phyloP scores from a whole-genome alignment of 352 stramenopile genomes.

The Pythium insidiosum region DNA sequence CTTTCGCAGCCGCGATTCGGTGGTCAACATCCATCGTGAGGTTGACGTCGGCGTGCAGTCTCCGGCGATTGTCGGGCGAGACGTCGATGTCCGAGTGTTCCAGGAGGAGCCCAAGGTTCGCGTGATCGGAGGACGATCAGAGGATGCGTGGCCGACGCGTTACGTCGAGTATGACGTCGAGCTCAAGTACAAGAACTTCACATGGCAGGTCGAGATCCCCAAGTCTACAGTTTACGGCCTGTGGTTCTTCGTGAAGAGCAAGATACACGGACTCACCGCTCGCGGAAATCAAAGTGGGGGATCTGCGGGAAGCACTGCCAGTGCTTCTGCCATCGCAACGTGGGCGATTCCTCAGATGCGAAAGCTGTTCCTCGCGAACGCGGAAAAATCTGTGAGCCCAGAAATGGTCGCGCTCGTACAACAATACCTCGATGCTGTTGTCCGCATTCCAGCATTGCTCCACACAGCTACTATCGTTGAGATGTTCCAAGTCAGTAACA shows the following conservation, averaged over 20 bases:
- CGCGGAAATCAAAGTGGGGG: conserved; percentile 6
- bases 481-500: conserved; percentile 79
- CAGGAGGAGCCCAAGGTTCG: conserved; percentile 48
- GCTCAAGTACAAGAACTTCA: conserved; percentile 71
- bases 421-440: conserved; percentile 57
- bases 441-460: conserved; percentile 53
- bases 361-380: conserved; percentile 72
- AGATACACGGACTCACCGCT: conserved; percentile 39
- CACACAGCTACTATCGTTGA: conserved; percentile 64
- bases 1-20: conserved; percentile 33
- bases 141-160: conserved; percentile 76
- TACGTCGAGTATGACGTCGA: conserved; percentile 85
- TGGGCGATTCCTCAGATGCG: conserved; percentile 63
- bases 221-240: conserved; percentile 77
- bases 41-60: conserved; percentile 11
- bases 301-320: conserved; percentile 3
- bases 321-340: conserved; percentile 6
- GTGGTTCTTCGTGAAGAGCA: conserved; percentile 85
- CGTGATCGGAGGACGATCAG: conserved; percentile 48
- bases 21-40: conserved; percentile 27
- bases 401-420: conserved; percentile 80
- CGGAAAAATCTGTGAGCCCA: conserved; percentile 55
- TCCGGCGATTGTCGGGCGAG: conserved; percentile 26
- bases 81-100: conserved; percentile 73
- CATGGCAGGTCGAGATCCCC: conserved; percentile 79